Percentiles rank a stretch among this genome's conserved stretches.
These are phyloP conservation scores for Paspalum vaginatum DNA, from an alignment of 176 grass and related monocot genomes.

Conservation along the genomic window DNA sequence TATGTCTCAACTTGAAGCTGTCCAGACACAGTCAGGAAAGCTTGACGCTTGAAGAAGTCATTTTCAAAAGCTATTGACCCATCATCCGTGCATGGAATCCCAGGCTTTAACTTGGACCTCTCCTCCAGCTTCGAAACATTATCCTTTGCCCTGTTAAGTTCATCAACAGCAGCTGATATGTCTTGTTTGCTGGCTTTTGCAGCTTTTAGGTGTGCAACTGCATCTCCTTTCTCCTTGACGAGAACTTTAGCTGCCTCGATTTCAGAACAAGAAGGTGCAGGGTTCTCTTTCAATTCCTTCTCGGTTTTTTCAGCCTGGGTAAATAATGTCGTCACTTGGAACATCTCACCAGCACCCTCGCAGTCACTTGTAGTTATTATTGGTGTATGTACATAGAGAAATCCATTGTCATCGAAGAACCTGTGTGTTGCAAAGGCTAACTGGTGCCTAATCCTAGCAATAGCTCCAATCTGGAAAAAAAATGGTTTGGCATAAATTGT, in stretches of 20 bases:
- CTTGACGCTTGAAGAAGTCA: constrained; percentile 92
- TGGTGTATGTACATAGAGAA: constrained; percentile 85
- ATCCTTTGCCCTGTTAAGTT: constrained; percentile 76
- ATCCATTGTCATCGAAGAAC: constrained; percentile 79
- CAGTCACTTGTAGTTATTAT: constrained; percentile 95
- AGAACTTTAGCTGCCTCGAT: constrained; percentile 68
- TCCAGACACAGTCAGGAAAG: constrained; percentile 93
- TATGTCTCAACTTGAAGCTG: constrained; percentile 98
- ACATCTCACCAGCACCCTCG: constrained; percentile 98
- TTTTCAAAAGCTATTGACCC: constrained; percentile 68
- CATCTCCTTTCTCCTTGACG: constrained; percentile 72
- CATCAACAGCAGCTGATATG: constrained; percentile 60
- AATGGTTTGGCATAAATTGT: neutral
- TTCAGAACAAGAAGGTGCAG: constrained; percentile 74
- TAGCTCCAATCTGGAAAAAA: constrained; percentile 77
- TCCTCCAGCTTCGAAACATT: constrained; percentile 70
- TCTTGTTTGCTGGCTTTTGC: constrained; percentile 73
- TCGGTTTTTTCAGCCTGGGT: constrained; percentile 80
- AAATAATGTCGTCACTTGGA: constrained; percentile 85
- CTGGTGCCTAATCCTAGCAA: constrained; percentile 85
- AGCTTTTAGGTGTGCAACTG: constrained; percentile 67
- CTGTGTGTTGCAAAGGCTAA: constrained; percentile 78
- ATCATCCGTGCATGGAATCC: constrained; percentile 73
- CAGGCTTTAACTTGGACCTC: constrained; percentile 87
- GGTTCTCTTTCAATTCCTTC: constrained; percentile 80